Conservation (phyloP, 108 stramenopile genomes). For the Conticribra guillardii region DNA sequence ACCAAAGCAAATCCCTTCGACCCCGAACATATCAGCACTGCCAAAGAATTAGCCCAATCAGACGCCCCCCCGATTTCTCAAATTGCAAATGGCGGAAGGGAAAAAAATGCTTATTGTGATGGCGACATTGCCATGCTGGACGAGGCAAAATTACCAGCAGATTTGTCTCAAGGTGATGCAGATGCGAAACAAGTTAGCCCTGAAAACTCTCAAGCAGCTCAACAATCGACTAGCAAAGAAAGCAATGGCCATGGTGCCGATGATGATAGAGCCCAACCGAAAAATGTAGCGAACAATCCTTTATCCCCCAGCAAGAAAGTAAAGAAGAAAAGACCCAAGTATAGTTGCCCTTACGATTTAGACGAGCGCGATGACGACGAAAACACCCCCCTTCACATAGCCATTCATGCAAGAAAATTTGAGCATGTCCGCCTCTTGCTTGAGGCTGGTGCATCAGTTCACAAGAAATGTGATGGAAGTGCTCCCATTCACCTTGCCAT, state of each 20-base stretch:
- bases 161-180: not conserved
- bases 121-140: not conserved
- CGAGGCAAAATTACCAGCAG: not conserved
- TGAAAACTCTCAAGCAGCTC: conserved; percentile 2
- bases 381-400: conserved; percentile 90
- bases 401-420: conserved; percentile 80
- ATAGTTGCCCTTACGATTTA: conserved; percentile 79
- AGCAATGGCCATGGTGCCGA: not conserved
- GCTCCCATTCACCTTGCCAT: conserved; percentile 83
- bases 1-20: too few relatives aligned
- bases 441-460: conserved; percentile 72
- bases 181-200: conserved; percentile 33
- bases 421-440: conserved; percentile 81
- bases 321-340: conserved; percentile 44
- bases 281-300: not conserved
- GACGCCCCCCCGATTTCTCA: too few relatives aligned
- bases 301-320: conserved; percentile 22
- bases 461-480: conserved; percentile 84
- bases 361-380: conserved; percentile 89
- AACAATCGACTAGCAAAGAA: not conserved
- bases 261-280: not conserved
- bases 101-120: too few relatives aligned
- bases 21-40: too few relatives aligned
- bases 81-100: too few relatives aligned
- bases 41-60: too few relatives aligned